Conservation (phyloP, 768 basidiomycete species). For the Panaeolus cyanescens region DNA sequence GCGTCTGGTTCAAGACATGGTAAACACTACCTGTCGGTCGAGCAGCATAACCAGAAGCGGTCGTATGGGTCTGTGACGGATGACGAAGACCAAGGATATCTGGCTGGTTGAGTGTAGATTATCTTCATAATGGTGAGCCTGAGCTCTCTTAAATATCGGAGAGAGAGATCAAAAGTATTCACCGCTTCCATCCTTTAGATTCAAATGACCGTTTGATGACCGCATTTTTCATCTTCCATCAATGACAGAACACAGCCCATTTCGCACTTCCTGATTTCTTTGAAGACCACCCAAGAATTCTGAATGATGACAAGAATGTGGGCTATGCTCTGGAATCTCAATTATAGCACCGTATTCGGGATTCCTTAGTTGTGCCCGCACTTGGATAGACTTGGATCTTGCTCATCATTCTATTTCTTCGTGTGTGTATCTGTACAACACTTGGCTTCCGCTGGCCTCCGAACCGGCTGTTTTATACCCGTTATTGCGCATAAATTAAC, state of each 20-base stretch:
- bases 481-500: background rate
- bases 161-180: background rate
- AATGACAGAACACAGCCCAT: background rate
- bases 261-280: background rate
- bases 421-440: background rate
- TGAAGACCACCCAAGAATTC: too few relatives aligned
- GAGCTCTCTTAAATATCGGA: background rate
- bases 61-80: background rate
- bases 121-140: background rate
- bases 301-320: background rate
- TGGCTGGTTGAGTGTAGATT: background rate
- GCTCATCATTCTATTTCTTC: background rate
- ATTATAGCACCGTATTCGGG: background rate
- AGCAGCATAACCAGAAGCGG: background rate
- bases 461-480: background rate
- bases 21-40: background rate
- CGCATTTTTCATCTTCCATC: background rate
- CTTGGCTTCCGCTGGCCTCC: background rate
- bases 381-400: background rate
- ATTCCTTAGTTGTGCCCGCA: background rate
- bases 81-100: background rate
- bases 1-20: background rate
- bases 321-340: background rate
- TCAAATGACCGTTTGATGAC: background rate
- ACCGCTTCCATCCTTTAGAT: background rate